Base-by-base conservation (phyloP, 2,329 filamentous ascomycete species). In the Lasiodiplodia hormozganensis region DNA sequence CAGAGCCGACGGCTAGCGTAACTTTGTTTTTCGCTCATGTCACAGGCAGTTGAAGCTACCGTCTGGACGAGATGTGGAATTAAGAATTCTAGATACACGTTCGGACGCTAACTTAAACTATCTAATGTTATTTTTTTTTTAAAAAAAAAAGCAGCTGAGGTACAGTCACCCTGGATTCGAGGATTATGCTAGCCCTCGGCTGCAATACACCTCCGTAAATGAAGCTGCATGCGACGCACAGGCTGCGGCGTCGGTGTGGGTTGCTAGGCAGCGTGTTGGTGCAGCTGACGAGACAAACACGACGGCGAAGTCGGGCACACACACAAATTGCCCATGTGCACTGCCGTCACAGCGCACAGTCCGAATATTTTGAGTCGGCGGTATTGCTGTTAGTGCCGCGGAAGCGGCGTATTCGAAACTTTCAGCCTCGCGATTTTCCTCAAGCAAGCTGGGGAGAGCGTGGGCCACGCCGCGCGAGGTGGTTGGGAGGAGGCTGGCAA, bases 401-500 rank as follows among this genome's bases (percentile, higher is more conserved):
- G 23, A 38, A 58, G 34, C 34, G 34, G n/a, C n/a, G 36, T n/a
- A 58, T 21, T 40, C 54, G 54, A 58, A 58, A 40, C 31, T 25
- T 34, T 31, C 65, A 67, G 53, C 53, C 65, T 58, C 49, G 34
- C 52, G 49, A 53, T n/a, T 65, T 64, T 65, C 47, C 23, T 65
- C 21, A 40, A 52, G 18, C 47, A 52, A 65, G 49, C 34, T 34
- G 62, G 62, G n/a, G 62, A 31, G 25, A 53, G 62, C 49, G 49
- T 65, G 34, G 62, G 62, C 62, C 62, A 54, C 49, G 62, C 49
- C n/a, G 49, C 34, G 49, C 31, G 64, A 28, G 62, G 64, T 34
- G 64, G 52, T 64, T 52, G 60, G 47, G 43, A 66, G 64, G 64
- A 57, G 65, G 65, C 40, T 49, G 62, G 25, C 34, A 34, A 65